These are phyloP conservation scores for Pseudodiploospora longispora DNA, from an alignment of 2,329 filamentous ascomycete species.

Conservation along the genomic window DNA sequence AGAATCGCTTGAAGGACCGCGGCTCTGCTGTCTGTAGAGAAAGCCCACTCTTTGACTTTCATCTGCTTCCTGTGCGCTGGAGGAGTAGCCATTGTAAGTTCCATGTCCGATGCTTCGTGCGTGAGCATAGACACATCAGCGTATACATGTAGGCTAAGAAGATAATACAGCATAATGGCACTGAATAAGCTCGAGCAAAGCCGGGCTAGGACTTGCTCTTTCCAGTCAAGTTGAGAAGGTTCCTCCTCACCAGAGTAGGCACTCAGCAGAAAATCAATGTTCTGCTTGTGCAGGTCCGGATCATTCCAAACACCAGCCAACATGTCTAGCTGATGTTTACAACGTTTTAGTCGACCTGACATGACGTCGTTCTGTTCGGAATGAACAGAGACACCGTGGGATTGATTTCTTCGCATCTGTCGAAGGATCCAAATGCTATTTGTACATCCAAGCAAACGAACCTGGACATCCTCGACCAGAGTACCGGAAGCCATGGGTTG, in stretches of 20 bases:
- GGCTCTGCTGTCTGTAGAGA: slow-evolving; percentile 20
- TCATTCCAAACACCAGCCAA: slow-evolving; percentile 9
- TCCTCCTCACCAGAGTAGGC: slow-evolving; percentile 23
- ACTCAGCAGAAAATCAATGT: slow-evolving; percentile 12
- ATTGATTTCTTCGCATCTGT: slow-evolving; percentile 16
- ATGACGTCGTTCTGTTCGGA: slow-evolving; percentile 4
- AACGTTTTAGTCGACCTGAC: slow-evolving; percentile 8
- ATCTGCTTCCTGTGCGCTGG: slow-evolving; percentile 8
- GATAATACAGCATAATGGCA: slow-evolving; percentile 26
- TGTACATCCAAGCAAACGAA: slow-evolving; percentile 21
- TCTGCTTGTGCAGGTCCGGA: slow-evolving; percentile 10
- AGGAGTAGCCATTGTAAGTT: slow-evolving; percentile 9
- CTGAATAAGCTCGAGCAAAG: slow-evolving; percentile 24
- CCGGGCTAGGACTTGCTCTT: slow-evolving; percentile 16
- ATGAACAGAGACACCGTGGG: slow-evolving; percentile 6
- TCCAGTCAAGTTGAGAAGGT: slow-evolving; percentile 15
- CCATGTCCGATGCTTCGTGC: slow-evolving; percentile 11
- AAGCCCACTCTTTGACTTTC: slow-evolving; percentile 21
- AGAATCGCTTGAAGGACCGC: slow-evolving; percentile 26
- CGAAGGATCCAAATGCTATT: slow-evolving; percentile 24
- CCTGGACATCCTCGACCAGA: slow-evolving; percentile 26
- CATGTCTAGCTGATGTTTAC: slow-evolving; percentile 13
- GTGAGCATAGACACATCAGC: slow-evolving; percentile 25
- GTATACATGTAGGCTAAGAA: slow-evolving; percentile 28
- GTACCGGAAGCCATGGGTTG: slow-evolving; percentile 19